Conservation (phyloP, 2,329 filamentous ascomycete species). For the Aspergillus sp. region DNA sequence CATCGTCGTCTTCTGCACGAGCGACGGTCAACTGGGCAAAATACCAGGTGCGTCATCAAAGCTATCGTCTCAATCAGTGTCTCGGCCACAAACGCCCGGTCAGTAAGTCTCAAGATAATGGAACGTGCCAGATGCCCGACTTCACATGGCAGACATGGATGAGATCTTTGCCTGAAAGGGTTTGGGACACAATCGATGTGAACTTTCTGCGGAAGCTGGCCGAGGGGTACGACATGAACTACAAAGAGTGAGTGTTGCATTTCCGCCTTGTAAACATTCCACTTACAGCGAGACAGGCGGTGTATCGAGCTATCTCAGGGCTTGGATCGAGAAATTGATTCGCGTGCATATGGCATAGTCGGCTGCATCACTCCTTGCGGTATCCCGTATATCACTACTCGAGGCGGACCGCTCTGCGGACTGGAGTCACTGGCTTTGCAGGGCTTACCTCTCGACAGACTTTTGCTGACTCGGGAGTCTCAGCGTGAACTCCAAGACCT, state of each 20-base stretch:
- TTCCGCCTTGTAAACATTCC: background rate
- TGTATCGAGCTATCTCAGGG: conserved; percentile 70
- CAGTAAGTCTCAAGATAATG: conserved; percentile 59
- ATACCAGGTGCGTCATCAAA: conserved; percentile 61
- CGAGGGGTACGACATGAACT: conserved; percentile 56
- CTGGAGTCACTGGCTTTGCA: conserved; percentile 65
- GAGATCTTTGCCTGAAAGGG: conserved; percentile 54
- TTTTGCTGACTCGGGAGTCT: conserved; percentile 64
- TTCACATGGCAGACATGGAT: conserved; percentile 55
- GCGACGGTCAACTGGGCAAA: conserved; percentile 29
- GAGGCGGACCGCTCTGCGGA: conserved; percentile 61
- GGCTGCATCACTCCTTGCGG: conserved; percentile 69
- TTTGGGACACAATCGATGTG: conserved; percentile 67
- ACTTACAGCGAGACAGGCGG: conserved; percentile 25
- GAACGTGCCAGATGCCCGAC: conserved; percentile 54
- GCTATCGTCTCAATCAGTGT: conserved; percentile 49
- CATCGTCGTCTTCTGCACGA: conserved; percentile 18
- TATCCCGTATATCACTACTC: conserved; percentile 59
- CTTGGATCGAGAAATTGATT: conserved; percentile 59
- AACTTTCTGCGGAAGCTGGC: conserved; percentile 52
- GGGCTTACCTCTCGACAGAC: conserved; percentile 62
- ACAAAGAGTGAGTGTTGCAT: conserved; percentile 50
- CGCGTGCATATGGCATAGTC: conserved; percentile 54
- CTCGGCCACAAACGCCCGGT: conserved; percentile 59
- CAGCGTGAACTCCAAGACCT: conserved; percentile 65